Conservation (phyloP, 2,329 filamentous ascomycete species). For the Xylariales sp. region DNA sequence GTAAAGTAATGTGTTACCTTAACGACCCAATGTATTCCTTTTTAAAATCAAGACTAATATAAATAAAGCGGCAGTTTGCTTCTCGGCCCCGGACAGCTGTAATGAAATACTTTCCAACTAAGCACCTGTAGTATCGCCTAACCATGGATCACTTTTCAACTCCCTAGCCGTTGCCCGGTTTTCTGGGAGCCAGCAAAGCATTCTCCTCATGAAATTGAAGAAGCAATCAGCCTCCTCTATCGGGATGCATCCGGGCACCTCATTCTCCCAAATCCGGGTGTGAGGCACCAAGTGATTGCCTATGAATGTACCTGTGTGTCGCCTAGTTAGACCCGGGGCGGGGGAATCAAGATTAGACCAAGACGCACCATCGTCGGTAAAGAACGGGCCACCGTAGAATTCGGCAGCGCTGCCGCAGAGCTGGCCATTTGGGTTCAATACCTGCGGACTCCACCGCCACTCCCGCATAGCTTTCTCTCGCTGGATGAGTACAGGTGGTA, state of each 20-base stretch:
- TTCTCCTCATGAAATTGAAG: constrained; percentile 17
- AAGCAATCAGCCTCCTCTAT: constrained; percentile 2
- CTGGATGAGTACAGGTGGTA: constrained; percentile 5
- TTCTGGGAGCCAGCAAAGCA: constrained; percentile 17
- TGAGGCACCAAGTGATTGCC: constrained; percentile 6
- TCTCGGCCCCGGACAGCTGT: not conserved
- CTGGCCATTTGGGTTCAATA: constrained; percentile 11
- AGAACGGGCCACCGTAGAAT: constrained; percentile 11
- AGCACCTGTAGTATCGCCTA: not conserved
- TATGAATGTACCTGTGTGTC: constrained; percentile 4
- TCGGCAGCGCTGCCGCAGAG: constrained; percentile 15
- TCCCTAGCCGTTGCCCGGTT: constrained; percentile 5
- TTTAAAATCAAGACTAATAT: not conserved
- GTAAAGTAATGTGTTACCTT: too few relatives aligned
- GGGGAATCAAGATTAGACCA: not conserved
- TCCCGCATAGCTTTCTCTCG: constrained; percentile 1
- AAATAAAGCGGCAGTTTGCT: not conserved
- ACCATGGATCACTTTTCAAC: constrained; percentile 10
- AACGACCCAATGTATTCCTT: too few relatives aligned
- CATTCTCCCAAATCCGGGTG: constrained; percentile 1
- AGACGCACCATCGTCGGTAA: constrained; percentile 5
- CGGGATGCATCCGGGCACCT: constrained; percentile 7
- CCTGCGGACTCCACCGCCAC: constrained; percentile 8
- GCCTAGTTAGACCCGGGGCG: not conserved
- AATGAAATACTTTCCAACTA: not conserved